phyloP scores from a whole-genome alignment of 805 yeast species.

The Candida pseudofarinosa region DNA sequence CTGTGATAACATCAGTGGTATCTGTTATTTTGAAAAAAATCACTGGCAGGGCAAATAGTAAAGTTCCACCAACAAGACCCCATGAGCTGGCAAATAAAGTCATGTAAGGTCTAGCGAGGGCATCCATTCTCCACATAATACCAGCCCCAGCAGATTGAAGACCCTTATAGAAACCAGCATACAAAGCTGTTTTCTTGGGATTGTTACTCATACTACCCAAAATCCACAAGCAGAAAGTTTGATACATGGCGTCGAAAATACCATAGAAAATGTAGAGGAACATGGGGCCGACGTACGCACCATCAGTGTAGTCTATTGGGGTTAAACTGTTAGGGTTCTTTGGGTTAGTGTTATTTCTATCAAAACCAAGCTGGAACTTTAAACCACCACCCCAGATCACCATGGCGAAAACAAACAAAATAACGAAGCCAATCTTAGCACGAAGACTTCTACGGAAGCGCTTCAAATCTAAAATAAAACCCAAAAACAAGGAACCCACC shows the following conservation, averaged over 20 bases:
- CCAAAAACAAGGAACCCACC: conserved; percentile 51
- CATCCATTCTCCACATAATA: conserved; percentile 55
- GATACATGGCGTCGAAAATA: conserved; percentile 55
- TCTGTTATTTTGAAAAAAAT: conserved; percentile 42
- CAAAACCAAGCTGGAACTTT: conserved; percentile 40
- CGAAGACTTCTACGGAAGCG: conserved; percentile 39
- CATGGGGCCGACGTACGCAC: conserved; percentile 53
- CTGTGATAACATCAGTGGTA: conserved; percentile 34
- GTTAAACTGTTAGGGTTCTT: conserved; percentile 8
- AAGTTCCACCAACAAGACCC: conserved; percentile 47
- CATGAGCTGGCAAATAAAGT: conserved; percentile 47
- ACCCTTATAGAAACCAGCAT: conserved; percentile 62
- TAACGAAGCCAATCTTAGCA: conserved; percentile 42
- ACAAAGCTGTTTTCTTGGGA: conserved; percentile 50
- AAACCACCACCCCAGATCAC: conserved; percentile 61
- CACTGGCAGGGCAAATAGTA: conserved; percentile 47
- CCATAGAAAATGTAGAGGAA: conserved; percentile 63
- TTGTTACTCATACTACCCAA: conserved; percentile 58
- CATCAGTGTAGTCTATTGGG: conserved; percentile 44
- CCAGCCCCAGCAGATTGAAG: conserved; percentile 64
- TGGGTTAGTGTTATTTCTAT: conserved; percentile 29
- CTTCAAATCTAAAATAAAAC: conserved; percentile 44
- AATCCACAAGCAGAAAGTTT: conserved; percentile 53
- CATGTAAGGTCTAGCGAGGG: conserved; percentile 33
- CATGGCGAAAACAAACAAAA: conserved; percentile 37